phyloP scores from a whole-genome alignment of 2,329 filamentous ascomycete species.

The Phyllosticta citrichinensis region DNA sequence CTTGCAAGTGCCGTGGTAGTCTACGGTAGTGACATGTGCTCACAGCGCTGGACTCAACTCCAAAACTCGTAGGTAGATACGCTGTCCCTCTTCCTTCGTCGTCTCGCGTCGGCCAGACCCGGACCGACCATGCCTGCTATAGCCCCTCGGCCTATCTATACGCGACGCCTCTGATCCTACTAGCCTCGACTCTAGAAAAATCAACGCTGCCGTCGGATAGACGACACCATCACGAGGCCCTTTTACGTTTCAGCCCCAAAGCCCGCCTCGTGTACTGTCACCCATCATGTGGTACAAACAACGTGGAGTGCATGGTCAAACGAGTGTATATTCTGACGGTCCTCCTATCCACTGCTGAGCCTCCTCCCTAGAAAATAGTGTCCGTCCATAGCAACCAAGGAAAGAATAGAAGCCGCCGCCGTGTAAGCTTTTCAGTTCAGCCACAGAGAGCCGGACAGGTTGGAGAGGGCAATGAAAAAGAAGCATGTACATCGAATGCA shows the following conservation, averaged over 20 bases:
- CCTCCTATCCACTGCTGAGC: background rate
- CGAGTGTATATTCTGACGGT: background rate
- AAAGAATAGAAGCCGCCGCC: background rate
- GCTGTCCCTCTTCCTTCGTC: background rate
- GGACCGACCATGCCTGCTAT: background rate
- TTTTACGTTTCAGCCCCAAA: background rate
- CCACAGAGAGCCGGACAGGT: background rate
- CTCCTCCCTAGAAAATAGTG: background rate
- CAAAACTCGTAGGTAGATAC: background rate
- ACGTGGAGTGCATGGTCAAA: background rate
- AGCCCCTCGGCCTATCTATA: background rate
- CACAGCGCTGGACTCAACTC: background rate
- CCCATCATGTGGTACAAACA: background rate
- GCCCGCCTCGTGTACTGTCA: background rate
- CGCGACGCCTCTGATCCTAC: background rate
- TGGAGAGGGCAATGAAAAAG: background rate
- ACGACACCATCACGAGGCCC: background rate
- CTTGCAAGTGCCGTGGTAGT: too few species aligned
- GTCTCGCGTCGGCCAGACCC: background rate
- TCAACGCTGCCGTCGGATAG: background rate
- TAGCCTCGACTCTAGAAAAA: background rate
- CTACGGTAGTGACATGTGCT: background rate
- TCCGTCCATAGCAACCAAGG: background rate
- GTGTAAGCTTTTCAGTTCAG: background rate
- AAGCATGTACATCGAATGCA: background rate